Base-by-base conservation (phyloP, 202 grass and related monocot genomes). In the Hordeum pubiflorum region DNA sequence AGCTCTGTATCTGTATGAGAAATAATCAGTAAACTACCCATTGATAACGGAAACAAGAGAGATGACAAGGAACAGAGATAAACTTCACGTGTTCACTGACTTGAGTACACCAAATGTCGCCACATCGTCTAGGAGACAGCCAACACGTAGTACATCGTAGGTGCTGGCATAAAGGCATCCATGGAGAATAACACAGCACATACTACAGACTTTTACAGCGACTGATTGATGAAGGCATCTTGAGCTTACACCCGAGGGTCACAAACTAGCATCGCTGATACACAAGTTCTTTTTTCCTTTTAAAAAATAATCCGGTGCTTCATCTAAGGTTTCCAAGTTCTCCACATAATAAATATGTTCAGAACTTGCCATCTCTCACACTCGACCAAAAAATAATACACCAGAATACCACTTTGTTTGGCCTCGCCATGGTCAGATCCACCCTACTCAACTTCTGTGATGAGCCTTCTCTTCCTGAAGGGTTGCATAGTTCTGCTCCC, bases 381-480 rank as follows among this genome's bases (percentile, higher is more conserved):
- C 57, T 70, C 4, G 52, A 38, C 33, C 22, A 41, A 40, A 59
- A 59, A 71, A n/a, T 27, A 44, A 12, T 14, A 4, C 31, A 7
- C 7, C 3, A n/a, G 9, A 60, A 62, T 23, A 46, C 58, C 38
- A 14, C 27, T 17, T 12, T 7, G 40, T n/a, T 32, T 44, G 22
- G 44, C 72, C 27, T 68, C 46, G 3, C 27, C 2, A 56, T 55
- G 21, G 43, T 22, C 37, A 29, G 43, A 43, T 57, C 33, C 72
- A 58, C 43, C 69, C 71, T 87, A 97, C 70, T 93, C 90, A 23
- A 91, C 91, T 86, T 99, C 89, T 77, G 87, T 93, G 81, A 99
- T 87, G 62, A 99, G 95, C 85, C 92, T 96, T 77, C 92, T 81
- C 76, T 89, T 96, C 84, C 92, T 90, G 87, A 99, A 99, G 40